phyloP scores from a whole-genome alignment of 495 filamentous ascomycete genomes.

The Penicillium silybi region DNA sequence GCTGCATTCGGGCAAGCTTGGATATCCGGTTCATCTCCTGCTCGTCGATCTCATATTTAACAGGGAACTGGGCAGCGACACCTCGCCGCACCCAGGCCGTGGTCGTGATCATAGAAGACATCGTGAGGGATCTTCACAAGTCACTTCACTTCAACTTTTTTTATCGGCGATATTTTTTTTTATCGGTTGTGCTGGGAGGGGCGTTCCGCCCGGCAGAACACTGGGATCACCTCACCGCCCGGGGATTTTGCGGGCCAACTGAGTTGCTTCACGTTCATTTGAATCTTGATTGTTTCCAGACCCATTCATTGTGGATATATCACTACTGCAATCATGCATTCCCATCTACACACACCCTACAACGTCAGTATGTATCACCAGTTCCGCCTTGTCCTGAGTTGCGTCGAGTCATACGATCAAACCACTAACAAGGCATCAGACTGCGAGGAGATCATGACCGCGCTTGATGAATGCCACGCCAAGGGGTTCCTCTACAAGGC shows the following conservation, averaged over 20 bases:
- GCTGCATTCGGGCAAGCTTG: slow-evolving; percentile 78
- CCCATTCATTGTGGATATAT: not conserved
- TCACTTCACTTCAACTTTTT: slow-evolving; percentile 12
- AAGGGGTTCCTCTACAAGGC: slow-evolving; percentile 85
- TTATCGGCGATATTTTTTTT: slow-evolving; percentile 32
- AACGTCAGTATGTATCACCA: slow-evolving; percentile 63
- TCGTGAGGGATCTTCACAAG: slow-evolving; percentile 27
- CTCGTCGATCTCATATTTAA: slow-evolving; percentile 88
- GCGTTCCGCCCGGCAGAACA: slow-evolving; percentile 36
- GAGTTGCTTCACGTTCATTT: not conserved
- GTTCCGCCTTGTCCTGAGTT: not conserved
- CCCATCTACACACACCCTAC: slow-evolving; percentile 87
- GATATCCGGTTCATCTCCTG: slow-evolving; percentile 89
- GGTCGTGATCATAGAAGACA: slow-evolving; percentile 87
- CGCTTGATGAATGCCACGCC: slow-evolving; percentile 94
- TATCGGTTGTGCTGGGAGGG: slow-evolving; percentile 28
- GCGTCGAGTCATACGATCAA: not conserved
- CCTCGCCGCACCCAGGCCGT: slow-evolving; percentile 92
- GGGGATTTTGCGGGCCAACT: slow-evolving; percentile 15
- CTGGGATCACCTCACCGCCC: slow-evolving; percentile 28
- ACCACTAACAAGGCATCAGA: slow-evolving; percentile 46
- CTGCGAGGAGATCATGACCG: slow-evolving; percentile 88
- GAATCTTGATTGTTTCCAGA: not conserved
- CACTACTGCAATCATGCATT: slow-evolving; percentile 67
- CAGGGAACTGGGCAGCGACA: slow-evolving; percentile 86